phyloP scores from a whole-genome alignment of 345 rosid genomes.

The Microcos paniculata region DNA sequence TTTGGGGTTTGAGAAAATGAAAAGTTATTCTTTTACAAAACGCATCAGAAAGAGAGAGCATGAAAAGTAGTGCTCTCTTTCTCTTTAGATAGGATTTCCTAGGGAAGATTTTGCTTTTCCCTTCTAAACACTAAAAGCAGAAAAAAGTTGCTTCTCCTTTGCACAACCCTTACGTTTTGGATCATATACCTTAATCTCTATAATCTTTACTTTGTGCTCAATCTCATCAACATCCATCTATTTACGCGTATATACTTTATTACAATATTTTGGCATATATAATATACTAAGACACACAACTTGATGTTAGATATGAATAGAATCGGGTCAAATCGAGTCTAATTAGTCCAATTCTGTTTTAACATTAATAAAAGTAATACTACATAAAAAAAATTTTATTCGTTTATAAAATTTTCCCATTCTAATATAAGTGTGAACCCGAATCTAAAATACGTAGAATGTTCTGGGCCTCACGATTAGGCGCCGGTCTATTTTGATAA shows the following conservation, averaged over 20 bases:
- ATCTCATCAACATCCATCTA: background rate
- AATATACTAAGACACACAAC: too few relatives aligned
- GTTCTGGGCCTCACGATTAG: too few relatives aligned
- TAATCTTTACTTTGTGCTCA: conserved; percentile 1
- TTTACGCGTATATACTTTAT: background rate
- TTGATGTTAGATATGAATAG: too few relatives aligned
- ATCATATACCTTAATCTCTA: conserved; percentile 27
- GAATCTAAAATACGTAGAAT: too few relatives aligned
- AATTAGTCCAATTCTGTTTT: too few relatives aligned
- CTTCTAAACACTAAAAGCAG: conserved; percentile 33
- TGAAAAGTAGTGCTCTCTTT: conserved; percentile 52
- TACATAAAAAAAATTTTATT: too few relatives aligned
- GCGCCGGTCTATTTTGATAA: too few relatives aligned
- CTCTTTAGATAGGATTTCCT: conserved; percentile 42
- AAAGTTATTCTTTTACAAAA: conserved; percentile 37
- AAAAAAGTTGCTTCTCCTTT: conserved; percentile 52
- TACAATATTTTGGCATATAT: too few relatives aligned
- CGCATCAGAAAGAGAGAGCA: conserved; percentile 39
- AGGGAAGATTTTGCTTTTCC: conserved; percentile 46
- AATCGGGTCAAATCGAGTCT: too few relatives aligned
- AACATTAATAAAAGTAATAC: too few relatives aligned
- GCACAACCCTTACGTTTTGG: conserved; percentile 48
- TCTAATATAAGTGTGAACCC: too few relatives aligned
- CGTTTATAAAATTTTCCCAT: too few relatives aligned
- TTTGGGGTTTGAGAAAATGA: conserved; percentile 36